phyloP scores from a whole-genome alignment of 495 filamentous ascomycete genomes.

The Hypoxylon crocopeplum region DNA sequence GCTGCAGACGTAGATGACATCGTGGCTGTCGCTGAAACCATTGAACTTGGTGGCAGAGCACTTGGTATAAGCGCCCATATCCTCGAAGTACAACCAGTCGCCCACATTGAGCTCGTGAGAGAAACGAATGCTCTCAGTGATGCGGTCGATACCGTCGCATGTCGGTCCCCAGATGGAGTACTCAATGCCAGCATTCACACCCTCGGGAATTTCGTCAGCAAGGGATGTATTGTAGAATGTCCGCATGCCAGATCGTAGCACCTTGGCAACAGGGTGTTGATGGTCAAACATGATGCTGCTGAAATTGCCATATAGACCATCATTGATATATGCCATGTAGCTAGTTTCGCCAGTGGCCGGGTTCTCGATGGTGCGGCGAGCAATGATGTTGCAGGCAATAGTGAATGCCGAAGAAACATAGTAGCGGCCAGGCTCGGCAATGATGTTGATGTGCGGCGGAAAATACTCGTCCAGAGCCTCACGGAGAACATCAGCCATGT shows the following conservation, averaged over 20 bases:
- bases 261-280: constrained; percentile 84
- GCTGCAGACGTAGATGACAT: constrained; percentile 92
- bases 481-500: constrained; percentile 82
- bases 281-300: constrained; percentile 99
- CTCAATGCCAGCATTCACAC: constrained; percentile 52
- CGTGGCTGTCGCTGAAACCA: constrained; percentile 91
- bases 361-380: constrained; percentile 81
- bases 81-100: constrained; percentile 97
- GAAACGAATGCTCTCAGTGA: constrained; percentile 77
- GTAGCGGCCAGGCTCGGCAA: constrained; percentile 95
- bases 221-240: constrained; percentile 56
- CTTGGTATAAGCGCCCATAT: constrained; percentile 98
- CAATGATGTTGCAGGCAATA: constrained; percentile 91
- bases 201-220: constrained; percentile 44
- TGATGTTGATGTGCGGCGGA: constrained; percentile 83
- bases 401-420: constrained; percentile 94
- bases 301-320: constrained; percentile 97
- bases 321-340: constrained; percentile 97
- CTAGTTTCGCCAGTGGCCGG: constrained; percentile 60
- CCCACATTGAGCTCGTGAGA: constrained; percentile 79
- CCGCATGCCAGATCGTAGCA: constrained; percentile 68
- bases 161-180: constrained; percentile 99
- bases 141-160: constrained; percentile 96
- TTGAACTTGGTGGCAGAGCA: constrained; percentile 98
- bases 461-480: constrained; percentile 85